Base-by-base conservation (phyloP, 805 yeast species). In the Candida mattraensis region DNA sequence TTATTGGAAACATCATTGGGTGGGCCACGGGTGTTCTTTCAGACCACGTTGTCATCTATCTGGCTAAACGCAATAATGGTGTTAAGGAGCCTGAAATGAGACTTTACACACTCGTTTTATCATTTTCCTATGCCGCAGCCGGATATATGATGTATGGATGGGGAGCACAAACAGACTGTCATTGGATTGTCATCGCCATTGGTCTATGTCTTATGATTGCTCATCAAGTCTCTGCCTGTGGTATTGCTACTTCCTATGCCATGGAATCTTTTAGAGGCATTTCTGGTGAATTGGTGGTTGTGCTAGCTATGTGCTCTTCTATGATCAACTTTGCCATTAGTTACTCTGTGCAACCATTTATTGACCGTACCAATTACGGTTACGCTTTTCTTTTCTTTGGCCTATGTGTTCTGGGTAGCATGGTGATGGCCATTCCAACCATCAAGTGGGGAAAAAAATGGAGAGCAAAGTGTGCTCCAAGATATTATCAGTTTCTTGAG, bases 1-100 rank as follows among this genome's bases (percentile, higher is more conserved):
- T 67, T 29, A 52, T 62, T n/a, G 73, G 74, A 4, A 52, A 59
- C 33, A 33, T 63, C n/a, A 14, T 67, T 22, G 73, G 73, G 7
- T 67, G 61, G 38, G 70, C 69, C 8, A 39, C 44, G 6, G 72
- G 72, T 11, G 32, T 39, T 17, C 54, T 66, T 30, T 70, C 65
- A 16, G 75, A 70, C 43, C 26, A 18, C 18, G 33, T 44, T 13
- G 38, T 37, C n/a, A 11, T 35, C 17, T 63, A 61, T 54, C 37
- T 66, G 38, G 66, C 73, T 5, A 55, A 58, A 37, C 52, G 64
- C 29, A 69, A 69, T 43, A 53, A 60, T 14, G 74, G 74, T 14
- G 45, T 67, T 6, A 50, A 65, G 33, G 74, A 69, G 43, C 70
- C 74, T 4, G 74, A 69, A 40, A 61, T 60, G 52, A 52, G 74